Base-by-base conservation (phyloP, 352 stramenopile species). In the Globisporangium abappressorium region DNA sequence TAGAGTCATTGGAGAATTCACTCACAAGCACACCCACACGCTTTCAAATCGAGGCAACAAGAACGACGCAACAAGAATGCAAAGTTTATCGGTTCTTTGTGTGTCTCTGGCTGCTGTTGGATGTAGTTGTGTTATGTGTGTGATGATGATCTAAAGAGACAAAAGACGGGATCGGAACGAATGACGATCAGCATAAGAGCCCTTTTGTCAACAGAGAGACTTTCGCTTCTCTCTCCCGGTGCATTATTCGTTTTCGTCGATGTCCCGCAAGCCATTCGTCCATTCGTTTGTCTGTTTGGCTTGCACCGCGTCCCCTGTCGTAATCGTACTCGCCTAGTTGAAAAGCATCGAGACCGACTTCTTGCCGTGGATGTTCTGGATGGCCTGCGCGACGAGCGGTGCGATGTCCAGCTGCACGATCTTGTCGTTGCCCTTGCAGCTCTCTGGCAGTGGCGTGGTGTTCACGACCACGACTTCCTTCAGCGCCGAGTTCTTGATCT, bases 271-370 rank as follows among this genome's bases (percentile, higher is more conserved):
- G 30, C 30, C 55, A 60, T 7, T 22, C 26, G 18, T 57, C 9
- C 24, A 30, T n/a, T 20, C 56, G n/a, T 60, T n/a, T 20, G 20
- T 15, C 6, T 49, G 33, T 24, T 6, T 18, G 20, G 14, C 20
- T 33, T 20, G 30, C 18, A 24, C 15, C 18, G 15, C 55, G 26
- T n/a, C 9, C 5, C 15, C 26, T 59, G 24, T 60, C 18, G 47
- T 30, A 28, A 18, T 56, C 43, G 26, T 65, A 5, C 20, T 62
- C 30, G 47, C 77, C 75, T 98, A 99, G 78, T 99, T 99, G 83
- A 99, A 99, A 34, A 99, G 91, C 76, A 98, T 98, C 41, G 97
- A 99, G 66, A 99, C 98, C 73, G 95, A 99, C 84, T 99, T 99
- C 82, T 99, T 99, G 76, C 97, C 91, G 85, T 99, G 98, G 79